These are phyloP conservation scores for Tetrapisispora pingtungensis DNA, from an alignment of 805 yeast species.

Conservation along the genomic window DNA sequence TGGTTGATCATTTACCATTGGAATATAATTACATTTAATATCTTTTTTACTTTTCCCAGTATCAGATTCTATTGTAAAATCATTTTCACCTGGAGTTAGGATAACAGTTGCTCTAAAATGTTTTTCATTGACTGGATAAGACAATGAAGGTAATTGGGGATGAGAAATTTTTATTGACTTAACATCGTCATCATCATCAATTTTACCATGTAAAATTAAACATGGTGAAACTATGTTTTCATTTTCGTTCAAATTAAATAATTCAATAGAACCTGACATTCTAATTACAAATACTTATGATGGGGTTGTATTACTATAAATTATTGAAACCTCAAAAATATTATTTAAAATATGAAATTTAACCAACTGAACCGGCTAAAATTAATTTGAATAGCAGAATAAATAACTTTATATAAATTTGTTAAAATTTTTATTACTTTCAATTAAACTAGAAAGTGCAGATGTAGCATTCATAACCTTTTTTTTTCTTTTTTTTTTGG, in stretches of 20 bases:
- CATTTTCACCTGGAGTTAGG: conserved; percentile 57
- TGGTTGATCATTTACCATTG: conserved; percentile 57
- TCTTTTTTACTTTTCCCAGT: conserved; percentile 26
- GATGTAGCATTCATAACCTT: too few species aligned
- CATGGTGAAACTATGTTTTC: conserved; percentile 39
- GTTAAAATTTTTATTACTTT: too few species aligned
- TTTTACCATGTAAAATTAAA: conserved; percentile 40
- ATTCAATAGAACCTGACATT: conserved; percentile 13
- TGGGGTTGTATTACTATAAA: too few species aligned
- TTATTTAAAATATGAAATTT: too few species aligned
- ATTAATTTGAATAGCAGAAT: too few species aligned
- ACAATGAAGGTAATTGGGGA: conserved; percentile 47
- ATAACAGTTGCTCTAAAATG: conserved; percentile 69
- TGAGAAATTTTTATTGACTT: conserved; percentile 35
- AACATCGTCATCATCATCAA: conserved; percentile 16
- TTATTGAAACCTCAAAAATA: too few species aligned
- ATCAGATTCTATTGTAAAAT: conserved; percentile 39
- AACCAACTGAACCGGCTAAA: too few species aligned
- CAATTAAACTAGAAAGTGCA: too few species aligned
- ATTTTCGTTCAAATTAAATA: conserved; percentile 28
- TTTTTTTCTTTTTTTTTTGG: not conserved
- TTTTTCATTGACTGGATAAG: conserved; percentile 58
- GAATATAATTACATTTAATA: conserved; percentile 39
- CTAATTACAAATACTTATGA: not conserved
- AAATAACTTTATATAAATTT: too few species aligned